A percentile compares a stretch with the other conserved stretches of the same genome.
Evolutionary conservation across 345 rosid species (phyloP).

Genomic region (Eucalyptus dawsonii): DNA sequence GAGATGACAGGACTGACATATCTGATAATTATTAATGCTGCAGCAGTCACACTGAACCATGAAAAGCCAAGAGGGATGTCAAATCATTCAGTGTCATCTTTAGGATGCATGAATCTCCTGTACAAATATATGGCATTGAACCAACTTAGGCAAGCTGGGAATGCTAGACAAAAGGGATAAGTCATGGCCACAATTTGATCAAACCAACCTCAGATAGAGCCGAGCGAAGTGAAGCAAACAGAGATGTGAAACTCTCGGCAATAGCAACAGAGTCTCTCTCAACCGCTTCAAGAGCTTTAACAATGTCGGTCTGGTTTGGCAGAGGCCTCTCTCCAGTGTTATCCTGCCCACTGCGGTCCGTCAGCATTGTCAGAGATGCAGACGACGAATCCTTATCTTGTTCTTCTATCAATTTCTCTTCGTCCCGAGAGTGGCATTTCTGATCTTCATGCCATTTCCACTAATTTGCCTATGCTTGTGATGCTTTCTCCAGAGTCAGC

Average conservation of each 20-base stretch:
- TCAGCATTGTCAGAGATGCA: neutral
- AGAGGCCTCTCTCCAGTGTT: slow-evolving; percentile 1
- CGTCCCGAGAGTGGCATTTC: neutral
- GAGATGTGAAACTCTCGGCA: slow-evolving; percentile 79
- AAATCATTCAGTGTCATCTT: neutral
- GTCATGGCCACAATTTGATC: neutral
- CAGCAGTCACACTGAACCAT: neutral
- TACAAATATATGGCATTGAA: neutral
- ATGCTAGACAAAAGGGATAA: neutral
- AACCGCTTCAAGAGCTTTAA: slow-evolving; percentile 57
- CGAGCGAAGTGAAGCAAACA: slow-evolving; percentile 66
- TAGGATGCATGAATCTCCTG: neutral
- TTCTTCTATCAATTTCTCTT: neutral
- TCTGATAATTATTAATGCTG: neutral
- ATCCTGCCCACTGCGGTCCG: neutral
- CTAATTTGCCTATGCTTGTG: neutral
- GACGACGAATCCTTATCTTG: neutral
- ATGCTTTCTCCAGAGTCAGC: neutral
- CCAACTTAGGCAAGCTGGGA: neutral
- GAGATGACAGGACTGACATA: too few species aligned
- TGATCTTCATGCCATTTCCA: neutral
- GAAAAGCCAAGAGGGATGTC: neutral
- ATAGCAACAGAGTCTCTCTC: slow-evolving; percentile 82
- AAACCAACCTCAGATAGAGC: slow-evolving; percentile 69
- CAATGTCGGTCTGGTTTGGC: slow-evolving; percentile 31